Base-by-base conservation (phyloP, 352 stramenopile genomes). In the Aphanomyces cochlioides region DNA sequence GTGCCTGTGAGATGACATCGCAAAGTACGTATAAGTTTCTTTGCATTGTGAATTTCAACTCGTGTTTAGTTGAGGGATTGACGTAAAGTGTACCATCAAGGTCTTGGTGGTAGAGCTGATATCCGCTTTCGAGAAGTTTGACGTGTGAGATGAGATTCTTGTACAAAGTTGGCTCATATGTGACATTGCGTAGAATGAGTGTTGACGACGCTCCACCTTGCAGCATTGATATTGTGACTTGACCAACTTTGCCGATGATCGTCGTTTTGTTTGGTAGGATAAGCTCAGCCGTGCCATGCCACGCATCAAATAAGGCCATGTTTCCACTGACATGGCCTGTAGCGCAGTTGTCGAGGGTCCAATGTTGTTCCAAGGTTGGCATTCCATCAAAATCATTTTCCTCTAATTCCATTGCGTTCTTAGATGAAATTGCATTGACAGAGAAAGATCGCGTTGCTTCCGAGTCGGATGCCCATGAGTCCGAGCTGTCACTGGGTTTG, bases 161-260 rank as follows among this genome's bases (percentile, higher is more conserved):
- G 45, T 53, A 53, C 13, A 53, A n/a, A n/a, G 45, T 53, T 19
- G 45, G 45, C n/a, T 53, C 45, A 53, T 53, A 53, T 53, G 45
- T 53, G 45, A 53, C 45, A 2, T 53, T 19, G 45, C n/a, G 45
- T 19, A 53, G 45, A 1, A n/a, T 53, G 13, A 53, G n/a, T 19
- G 45, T 53, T 15, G 45, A 15, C 13, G 13, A 19, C 45, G 13
- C 45, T 2, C 45, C 45, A 53, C n/a, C 45, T 53, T 53, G 45
- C 45, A 53, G 13, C 13, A 53, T 15, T n/a, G 45, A 53, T 53
- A 53, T 53, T 19, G 13, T n/a, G 45, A 19, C 45, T 53, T 53
- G 45, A 53, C 45, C 45, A 15, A 53, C 45, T 53, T 19, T 15
- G 45, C n/a, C n/a, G 45, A 19, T n/a, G 45, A 53, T 15, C n/a